These are phyloP conservation scores for Aspergillus ustus DNA, from an alignment of 2,329 filamentous ascomycete species.

Conservation along the genomic window DNA sequence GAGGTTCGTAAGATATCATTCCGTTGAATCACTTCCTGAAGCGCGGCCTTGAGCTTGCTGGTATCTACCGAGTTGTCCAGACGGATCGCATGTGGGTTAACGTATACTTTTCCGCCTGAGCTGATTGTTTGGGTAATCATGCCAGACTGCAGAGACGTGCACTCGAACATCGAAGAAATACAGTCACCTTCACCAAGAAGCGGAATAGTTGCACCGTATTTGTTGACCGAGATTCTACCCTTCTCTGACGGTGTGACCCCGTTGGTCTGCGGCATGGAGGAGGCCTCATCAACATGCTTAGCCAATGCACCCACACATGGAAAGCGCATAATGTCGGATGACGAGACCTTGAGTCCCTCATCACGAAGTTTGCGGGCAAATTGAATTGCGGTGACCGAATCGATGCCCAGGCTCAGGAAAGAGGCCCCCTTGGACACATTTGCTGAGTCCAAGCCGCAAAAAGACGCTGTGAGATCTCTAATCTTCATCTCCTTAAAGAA, in stretches of 20 bases:
- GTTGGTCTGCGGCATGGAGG: slow-evolving; percentile 10
- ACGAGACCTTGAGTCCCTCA: slow-evolving; percentile 32
- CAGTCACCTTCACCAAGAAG: slow-evolving; percentile 25
- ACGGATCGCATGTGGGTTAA: slow-evolving; percentile 70
- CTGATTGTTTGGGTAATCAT: slow-evolving; percentile 74
- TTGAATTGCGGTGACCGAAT: slow-evolving; percentile 39
- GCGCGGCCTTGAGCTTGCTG: slow-evolving; percentile 58
- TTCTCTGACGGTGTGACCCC: background rate
- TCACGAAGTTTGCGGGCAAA: slow-evolving; percentile 38
- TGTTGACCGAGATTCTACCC: slow-evolving; percentile 7
- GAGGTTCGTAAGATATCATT: slow-evolving; percentile 71
- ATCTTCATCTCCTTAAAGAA: slow-evolving; percentile 29
- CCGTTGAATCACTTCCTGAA: slow-evolving; percentile 55
- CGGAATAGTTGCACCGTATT: slow-evolving; percentile 22
- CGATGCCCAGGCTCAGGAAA: slow-evolving; percentile 39
- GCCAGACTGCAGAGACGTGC: slow-evolving; percentile 81
- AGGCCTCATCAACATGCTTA: slow-evolving; percentile 22
- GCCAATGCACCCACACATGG: slow-evolving; percentile 35
- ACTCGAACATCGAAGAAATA: slow-evolving; percentile 46
- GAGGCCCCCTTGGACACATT: slow-evolving; percentile 36
- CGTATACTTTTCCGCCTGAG: slow-evolving; percentile 64
- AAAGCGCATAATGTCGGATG: slow-evolving; percentile 42
- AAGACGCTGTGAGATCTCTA: slow-evolving; percentile 27
- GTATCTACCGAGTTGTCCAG: slow-evolving; percentile 54
- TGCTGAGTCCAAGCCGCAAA: slow-evolving; percentile 28